phyloP scores from a whole-genome alignment of 768 basidiomycete genomes.

The Auricularia sp. region DNA sequence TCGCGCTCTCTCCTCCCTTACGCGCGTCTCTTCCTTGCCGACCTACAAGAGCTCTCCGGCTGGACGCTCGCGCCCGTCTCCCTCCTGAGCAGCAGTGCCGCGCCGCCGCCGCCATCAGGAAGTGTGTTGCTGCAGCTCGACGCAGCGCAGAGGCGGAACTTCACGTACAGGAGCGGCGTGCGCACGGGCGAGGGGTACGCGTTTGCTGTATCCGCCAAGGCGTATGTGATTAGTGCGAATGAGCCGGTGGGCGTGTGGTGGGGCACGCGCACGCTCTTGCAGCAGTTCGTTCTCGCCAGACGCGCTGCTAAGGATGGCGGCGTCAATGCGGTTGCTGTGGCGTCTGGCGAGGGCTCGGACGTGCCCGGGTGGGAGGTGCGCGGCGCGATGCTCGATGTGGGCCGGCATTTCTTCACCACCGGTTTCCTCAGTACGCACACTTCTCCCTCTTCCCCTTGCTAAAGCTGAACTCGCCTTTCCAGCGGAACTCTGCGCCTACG shows the following conservation, averaged over 20 bases:
- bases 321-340: constrained; percentile 15
- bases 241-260: constrained; percentile 32
- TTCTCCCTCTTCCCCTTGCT: background rate
- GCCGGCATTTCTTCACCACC: constrained; percentile 35
- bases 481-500: constrained; percentile 36
- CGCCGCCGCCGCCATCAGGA: constrained; percentile 5
- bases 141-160: constrained; percentile 12
- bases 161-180: constrained; percentile 28
- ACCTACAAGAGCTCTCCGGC: constrained; percentile 25
- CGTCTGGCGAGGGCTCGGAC: constrained; percentile 28
- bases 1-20: no score
- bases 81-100: constrained; percentile 8
- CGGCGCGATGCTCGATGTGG: constrained; percentile 38
- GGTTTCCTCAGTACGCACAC: constrained; percentile 26
- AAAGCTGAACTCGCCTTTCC: background rate
- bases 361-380: constrained; percentile 36
- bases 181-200: constrained; percentile 32
- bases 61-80: constrained; percentile 16
- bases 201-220: constrained; percentile 21
- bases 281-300: constrained; percentile 24
- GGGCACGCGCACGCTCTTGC: constrained; percentile 35
- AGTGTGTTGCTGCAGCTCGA: constrained; percentile 25
- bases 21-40: constrained; percentile 28
- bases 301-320: constrained; percentile 1
- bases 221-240: constrained; percentile 26